Conservation (phyloP, 306 rosid species). For the Cicer arietinum region DNA sequence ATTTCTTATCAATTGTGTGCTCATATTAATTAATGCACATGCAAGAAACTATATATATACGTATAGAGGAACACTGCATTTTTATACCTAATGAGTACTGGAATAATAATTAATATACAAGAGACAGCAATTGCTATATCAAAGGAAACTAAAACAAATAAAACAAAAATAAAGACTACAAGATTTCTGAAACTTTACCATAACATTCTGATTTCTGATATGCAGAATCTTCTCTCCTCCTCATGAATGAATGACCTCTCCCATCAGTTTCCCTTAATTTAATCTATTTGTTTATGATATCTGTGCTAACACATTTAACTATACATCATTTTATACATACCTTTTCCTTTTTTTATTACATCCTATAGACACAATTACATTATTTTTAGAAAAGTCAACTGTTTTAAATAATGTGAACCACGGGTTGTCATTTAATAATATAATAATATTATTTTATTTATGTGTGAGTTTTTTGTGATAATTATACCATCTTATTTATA, state of each 20-base stretch:
- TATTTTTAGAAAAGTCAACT: conserved; percentile 40
- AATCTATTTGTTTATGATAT: conserved; percentile 8
- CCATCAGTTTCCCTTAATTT: background rate
- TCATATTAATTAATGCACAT: conserved; percentile 51
- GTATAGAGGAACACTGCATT: conserved; percentile 45
- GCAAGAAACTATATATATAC: conserved; percentile 45
- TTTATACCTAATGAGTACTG: conserved; percentile 27
- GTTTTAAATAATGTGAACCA: conserved; percentile 32
- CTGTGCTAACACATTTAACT: background rate
- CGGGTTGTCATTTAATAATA: conserved; percentile 9
- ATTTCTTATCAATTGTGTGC: conserved; percentile 46
- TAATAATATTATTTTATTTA: background rate
- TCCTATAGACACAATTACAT: conserved; percentile 19
- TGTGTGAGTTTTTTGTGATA: too few species aligned
- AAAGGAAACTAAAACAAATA: conserved; percentile 37
- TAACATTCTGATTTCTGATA: conserved; percentile 28
- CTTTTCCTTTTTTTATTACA: conserved; percentile 1
- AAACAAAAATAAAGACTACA: conserved; percentile 25
- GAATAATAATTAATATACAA: conserved; percentile 1
- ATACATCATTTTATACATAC: conserved; percentile 1
- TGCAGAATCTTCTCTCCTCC: conserved; percentile 31
- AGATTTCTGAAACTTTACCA: conserved; percentile 27
- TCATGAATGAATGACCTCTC: conserved; percentile 29
- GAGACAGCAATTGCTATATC: conserved; percentile 28
- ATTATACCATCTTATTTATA: too few species aligned